These are phyloP conservation scores for Aspergillus glaucus DNA, from an alignment of 2,329 filamentous ascomycete species.

Conservation along the genomic window DNA sequence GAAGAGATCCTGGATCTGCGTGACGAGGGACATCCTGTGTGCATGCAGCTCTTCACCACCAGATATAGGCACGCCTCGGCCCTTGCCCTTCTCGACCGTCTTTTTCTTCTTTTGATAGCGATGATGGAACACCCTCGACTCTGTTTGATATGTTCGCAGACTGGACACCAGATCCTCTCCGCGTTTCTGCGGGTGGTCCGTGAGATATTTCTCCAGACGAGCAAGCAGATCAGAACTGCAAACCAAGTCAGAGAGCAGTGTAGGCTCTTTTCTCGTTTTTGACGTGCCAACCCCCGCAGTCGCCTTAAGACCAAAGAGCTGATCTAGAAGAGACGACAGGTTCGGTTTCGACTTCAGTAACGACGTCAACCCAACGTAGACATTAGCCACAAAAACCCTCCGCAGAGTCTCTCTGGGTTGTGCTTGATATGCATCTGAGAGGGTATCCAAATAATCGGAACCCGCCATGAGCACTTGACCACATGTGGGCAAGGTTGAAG, in stretches of 20 bases:
- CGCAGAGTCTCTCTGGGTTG: conserved; percentile 58
- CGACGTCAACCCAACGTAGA: conserved; percentile 68
- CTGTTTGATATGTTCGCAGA: conserved; percentile 33
- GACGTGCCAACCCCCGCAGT: conserved; percentile 58
- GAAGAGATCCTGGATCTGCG: conserved; percentile 89
- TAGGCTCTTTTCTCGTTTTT: conserved; percentile 38
- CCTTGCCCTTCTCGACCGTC: conserved; percentile 37
- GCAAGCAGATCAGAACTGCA: conserved; percentile 68
- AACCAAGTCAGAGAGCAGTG: conserved; percentile 74
- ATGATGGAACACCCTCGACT: conserved; percentile 33
- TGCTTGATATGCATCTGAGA: conserved; percentile 44
- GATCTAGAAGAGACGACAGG: conserved; percentile 70
- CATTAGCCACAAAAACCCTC: conserved; percentile 62
- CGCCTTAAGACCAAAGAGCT: conserved; percentile 72
- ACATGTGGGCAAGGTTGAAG: conserved; percentile 36
- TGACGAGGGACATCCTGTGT: conserved; percentile 76
- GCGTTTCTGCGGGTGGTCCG: conserved; percentile 32
- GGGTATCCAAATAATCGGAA: conserved; percentile 77
- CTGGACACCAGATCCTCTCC: conserved; percentile 35
- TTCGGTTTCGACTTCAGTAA: conserved; percentile 64
- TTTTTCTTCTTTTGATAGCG: conserved; percentile 37
- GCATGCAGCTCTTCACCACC: conserved; percentile 56
- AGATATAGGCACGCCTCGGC: conserved; percentile 19
- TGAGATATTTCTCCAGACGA: conserved; percentile 33
- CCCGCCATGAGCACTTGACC: conserved; percentile 68